These are phyloP conservation scores for Eleusine coracana DNA, from an alignment of 176 grass and related monocot genomes.

Conservation along the genomic window DNA sequence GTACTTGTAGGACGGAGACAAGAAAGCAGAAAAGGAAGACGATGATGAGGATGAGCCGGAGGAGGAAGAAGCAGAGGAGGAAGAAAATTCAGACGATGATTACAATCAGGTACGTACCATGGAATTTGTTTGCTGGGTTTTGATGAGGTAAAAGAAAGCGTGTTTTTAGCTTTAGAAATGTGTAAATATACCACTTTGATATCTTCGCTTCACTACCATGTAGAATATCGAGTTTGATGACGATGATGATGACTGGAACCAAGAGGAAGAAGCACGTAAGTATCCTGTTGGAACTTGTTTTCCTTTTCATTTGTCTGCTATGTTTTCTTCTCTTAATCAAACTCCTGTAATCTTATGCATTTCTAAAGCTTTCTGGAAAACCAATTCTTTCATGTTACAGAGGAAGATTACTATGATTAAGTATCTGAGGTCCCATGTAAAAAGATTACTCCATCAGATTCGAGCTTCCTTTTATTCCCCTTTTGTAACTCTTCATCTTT, in stretches of 20 bases:
- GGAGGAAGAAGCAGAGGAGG: constrained; percentile 42
- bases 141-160: neutral
- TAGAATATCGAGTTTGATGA: constrained; percentile 59
- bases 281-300: constrained; percentile 22
- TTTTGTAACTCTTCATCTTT: constrained; percentile 3
- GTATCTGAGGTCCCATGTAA: neutral
- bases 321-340: neutral
- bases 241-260: constrained; percentile 56
- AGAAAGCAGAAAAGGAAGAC: constrained; percentile 47
- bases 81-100: constrained; percentile 49
- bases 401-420: constrained; percentile 52
- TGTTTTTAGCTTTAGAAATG: neutral
- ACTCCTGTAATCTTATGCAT: neutral
- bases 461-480: neutral
- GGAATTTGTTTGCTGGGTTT: constrained; percentile 9
- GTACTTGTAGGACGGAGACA: constrained; percentile 41
- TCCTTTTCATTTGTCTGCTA: neutral
- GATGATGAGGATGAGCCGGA: constrained; percentile 39
- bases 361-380: constrained; percentile 1
- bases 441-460: neutral
- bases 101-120: constrained; percentile 39
- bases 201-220: neutral
- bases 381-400: constrained; percentile 29
- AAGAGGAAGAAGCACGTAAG: constrained; percentile 54
- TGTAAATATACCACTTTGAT: neutral